These are phyloP conservation scores for Rhodotorula toruloides DNA, from an alignment of 768 basidiomycete genomes.

Conservation along the genomic window DNA sequence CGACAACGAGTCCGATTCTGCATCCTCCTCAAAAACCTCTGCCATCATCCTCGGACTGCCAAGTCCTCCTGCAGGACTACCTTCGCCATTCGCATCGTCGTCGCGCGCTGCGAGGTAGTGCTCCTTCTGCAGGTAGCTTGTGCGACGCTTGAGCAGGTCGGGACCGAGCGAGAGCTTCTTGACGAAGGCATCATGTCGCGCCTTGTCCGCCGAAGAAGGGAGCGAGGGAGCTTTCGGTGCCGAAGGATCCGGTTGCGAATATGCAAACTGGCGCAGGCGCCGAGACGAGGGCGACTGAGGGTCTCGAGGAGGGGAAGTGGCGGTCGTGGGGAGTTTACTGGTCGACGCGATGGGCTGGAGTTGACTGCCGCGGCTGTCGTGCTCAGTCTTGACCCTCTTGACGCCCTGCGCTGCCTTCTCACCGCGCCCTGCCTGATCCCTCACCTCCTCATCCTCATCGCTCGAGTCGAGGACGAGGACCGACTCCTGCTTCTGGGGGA, in stretches of 20 bases:
- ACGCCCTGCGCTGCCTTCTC: fast-evolving
- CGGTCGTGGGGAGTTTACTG: neutral
- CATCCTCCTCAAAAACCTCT: neutral
- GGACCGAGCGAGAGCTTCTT: constrained; percentile 5
- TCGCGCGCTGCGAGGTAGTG: constrained; percentile 31
- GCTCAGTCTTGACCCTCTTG: constrained; percentile 26
- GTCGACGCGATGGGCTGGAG: constrained; percentile 7
- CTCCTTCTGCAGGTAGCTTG: constrained; percentile 26
- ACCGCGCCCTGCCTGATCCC: neutral
- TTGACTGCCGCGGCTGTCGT: neutral
- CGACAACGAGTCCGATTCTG: neutral
- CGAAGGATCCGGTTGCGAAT: neutral
- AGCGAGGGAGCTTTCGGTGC: neutral
- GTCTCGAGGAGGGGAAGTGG: neutral
- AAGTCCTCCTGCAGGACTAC: neutral
- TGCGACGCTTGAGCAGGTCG: neutral
- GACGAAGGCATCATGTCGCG: constrained; percentile 12
- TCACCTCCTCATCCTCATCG: constrained; percentile 8
- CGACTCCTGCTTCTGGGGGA: neutral
- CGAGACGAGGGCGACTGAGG: neutral
- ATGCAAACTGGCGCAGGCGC: constrained; percentile 14
- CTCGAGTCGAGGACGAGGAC: constrained; percentile 15
- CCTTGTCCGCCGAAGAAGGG: neutral
- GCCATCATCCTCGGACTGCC: neutral
- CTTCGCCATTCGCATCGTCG: constrained; percentile 39